A percentile compares a stretch with the other conserved stretches of the same genome.
Conservation (phyloP, 169 alveolate species). For the Eimeria praecox region DNA sequence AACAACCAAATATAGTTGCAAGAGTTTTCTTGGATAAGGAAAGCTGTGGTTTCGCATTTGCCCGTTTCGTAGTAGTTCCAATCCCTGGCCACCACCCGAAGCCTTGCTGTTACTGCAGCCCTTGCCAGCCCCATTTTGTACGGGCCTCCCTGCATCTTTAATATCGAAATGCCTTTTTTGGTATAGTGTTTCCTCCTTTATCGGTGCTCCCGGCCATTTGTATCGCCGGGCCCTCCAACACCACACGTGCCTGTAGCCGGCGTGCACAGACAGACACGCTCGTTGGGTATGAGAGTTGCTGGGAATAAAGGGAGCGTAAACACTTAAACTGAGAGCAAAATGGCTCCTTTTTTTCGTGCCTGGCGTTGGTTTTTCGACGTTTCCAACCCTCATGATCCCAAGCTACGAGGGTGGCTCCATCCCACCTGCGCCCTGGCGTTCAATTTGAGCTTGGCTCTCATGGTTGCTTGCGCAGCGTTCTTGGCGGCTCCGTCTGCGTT, state of each 20-base stretch:
- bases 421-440: slow-evolving; percentile 18
- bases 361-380: slow-evolving; percentile 33
- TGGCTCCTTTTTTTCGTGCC: background rate
- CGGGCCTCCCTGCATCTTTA: background rate
- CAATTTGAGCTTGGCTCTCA: background rate
- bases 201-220: background rate
- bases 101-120: background rate
- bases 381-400: slow-evolving; percentile 38
- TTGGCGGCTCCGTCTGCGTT: slow-evolving; percentile 38
- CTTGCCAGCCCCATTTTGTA: background rate
- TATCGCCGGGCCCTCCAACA: background rate
- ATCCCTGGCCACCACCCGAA: background rate
- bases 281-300: background rate
- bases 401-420: slow-evolving; percentile 51
- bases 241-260: background rate
- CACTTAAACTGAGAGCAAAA: background rate
- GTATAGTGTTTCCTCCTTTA: too few relatives aligned
- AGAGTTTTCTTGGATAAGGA: background rate
- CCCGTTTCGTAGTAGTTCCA: background rate
- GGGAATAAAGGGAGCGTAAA: background rate
- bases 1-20: background rate
- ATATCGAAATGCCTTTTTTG: background rate
- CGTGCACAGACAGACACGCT: background rate
- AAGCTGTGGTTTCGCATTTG: background rate
- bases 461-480: slow-evolving; percentile 33